These are phyloP conservation scores for Hypoxylon subgilvum DNA, from an alignment of 495 filamentous ascomycete genomes.

Conservation along the genomic window DNA sequence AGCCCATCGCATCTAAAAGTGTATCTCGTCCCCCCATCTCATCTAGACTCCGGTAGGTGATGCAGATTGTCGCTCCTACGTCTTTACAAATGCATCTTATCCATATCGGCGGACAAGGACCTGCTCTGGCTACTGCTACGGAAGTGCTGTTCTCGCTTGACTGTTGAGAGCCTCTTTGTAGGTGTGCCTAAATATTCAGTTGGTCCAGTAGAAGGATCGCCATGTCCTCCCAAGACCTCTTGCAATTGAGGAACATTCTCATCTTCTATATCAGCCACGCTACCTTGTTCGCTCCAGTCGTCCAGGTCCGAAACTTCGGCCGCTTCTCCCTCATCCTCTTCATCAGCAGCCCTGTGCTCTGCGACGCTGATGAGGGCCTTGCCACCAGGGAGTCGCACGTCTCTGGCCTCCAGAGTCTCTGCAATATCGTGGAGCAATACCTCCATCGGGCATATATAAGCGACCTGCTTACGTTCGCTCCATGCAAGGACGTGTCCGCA, in stretches of 20 bases:
- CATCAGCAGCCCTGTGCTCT: neutral
- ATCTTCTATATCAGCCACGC: conserved; percentile 18
- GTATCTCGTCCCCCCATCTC: conserved; percentile 12
- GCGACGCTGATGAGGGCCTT: conserved; percentile 29
- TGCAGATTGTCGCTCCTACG: neutral
- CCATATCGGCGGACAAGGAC: conserved; percentile 28
- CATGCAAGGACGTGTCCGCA: conserved; percentile 91
- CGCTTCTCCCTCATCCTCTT: conserved; percentile 24
- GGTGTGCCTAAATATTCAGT: neutral
- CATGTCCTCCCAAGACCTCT: neutral
- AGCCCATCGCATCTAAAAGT: conserved; percentile 6
- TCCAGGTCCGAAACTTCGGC: conserved; percentile 34
- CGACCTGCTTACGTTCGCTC: conserved; percentile 73
- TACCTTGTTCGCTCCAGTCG: conserved; percentile 12
- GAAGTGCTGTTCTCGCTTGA: conserved; percentile 15
- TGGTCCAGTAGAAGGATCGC: neutral
- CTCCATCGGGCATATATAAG: conserved; percentile 95
- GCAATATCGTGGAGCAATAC: conserved; percentile 84
- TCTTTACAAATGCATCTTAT: conserved; percentile 35
- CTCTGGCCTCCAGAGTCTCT: conserved; percentile 66
- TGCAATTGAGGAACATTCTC: conserved; percentile 16
- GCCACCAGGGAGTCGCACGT: conserved; percentile 60
- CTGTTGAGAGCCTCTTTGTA: conserved; percentile 14
- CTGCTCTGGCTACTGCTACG: neutral
- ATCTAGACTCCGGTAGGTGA: neutral